These are phyloP conservation scores for Letharia lupina DNA, from an alignment of 495 filamentous ascomycete species.

Conservation along the genomic window DNA sequence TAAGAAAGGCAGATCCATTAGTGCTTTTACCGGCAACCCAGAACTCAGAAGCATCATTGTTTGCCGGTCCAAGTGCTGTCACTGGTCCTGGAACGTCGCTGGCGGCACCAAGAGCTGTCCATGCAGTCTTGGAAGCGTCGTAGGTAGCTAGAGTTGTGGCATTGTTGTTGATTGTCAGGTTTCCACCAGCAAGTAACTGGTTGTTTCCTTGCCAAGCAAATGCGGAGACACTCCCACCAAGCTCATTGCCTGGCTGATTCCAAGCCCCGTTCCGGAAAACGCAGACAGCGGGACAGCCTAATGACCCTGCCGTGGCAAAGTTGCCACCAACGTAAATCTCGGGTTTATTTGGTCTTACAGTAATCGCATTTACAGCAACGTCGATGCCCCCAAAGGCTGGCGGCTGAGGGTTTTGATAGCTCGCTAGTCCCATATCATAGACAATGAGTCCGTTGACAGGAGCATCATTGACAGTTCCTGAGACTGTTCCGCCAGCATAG, in stretches of 20 bases:
- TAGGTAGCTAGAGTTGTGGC: conserved; percentile 66
- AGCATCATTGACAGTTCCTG: conserved; percentile 56
- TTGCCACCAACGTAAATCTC: conserved; percentile 81
- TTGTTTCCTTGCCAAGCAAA: conserved; percentile 67
- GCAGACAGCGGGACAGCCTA: conserved; percentile 76
- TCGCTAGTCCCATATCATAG: conserved; percentile 60
- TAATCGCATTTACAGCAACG: conserved; percentile 68
- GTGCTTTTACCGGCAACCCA: conserved; percentile 66
- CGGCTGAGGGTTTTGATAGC: conserved; percentile 56
- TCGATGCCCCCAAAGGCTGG: conserved; percentile 57
- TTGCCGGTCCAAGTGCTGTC: conserved; percentile 64
- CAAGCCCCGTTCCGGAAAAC: conserved; percentile 67
- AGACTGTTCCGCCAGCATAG: conserved; percentile 74
- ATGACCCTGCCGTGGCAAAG: conserved; percentile 72
- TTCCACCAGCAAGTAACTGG: conserved; percentile 65
- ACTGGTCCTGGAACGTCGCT: conserved; percentile 67
- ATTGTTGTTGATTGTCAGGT: conserved; percentile 58
- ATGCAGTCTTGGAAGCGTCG: conserved; percentile 51
- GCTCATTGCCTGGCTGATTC: conserved; percentile 61
- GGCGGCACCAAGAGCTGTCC: conserved; percentile 53
- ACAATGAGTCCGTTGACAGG: conserved; percentile 64
- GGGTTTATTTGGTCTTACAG: conserved; percentile 51
- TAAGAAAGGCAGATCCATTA: conserved; percentile 65
- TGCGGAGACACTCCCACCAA: conserved; percentile 58
- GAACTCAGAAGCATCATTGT: conserved; percentile 54